Evolutionary conservation across 441 rosid genomes (phyloP).

Genomic region (Euphorbia celastroides): DNA sequence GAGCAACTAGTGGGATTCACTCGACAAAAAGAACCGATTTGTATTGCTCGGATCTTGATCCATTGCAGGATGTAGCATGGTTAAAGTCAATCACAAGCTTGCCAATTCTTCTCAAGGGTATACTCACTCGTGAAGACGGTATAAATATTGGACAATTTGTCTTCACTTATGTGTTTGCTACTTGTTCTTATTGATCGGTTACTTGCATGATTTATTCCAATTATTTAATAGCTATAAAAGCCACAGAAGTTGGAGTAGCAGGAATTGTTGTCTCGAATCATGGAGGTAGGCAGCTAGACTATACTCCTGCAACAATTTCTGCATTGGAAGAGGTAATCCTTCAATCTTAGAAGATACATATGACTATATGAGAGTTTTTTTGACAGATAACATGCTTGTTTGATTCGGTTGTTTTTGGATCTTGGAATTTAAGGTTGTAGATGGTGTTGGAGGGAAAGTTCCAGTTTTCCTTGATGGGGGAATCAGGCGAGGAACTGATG

Average conservation of each 20-base stretch:
- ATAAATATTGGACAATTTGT: constrained; percentile 17
- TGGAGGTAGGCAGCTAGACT: constrained; percentile 57
- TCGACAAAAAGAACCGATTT: background rate
- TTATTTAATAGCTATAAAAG: constrained; percentile 38
- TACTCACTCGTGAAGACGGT: constrained; percentile 81
- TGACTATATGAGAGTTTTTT: background rate
- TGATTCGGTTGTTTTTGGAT: background rate
- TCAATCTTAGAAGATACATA: background rate
- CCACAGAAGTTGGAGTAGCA: constrained; percentile 42
- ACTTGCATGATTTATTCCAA: background rate
- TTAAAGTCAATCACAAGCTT: constrained; percentile 64
- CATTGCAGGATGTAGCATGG: constrained; percentile 67
- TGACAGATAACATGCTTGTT: background rate
- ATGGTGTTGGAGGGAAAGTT: constrained; percentile 54
- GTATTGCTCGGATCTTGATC: background rate
- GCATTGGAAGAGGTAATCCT: constrained; percentile 41
- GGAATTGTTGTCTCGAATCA: constrained; percentile 55
- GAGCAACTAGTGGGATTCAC: background rate
- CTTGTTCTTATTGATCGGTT: background rate
- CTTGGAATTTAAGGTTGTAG: constrained; percentile 48
- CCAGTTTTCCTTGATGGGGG: constrained; percentile 86
- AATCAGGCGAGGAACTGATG: constrained; percentile 74
- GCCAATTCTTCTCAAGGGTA: constrained; percentile 73
- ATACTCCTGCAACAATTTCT: constrained; percentile 39
- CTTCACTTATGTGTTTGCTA: background rate